A percentile compares a stretch with the other conserved stretches of the same genome.
Conservation (phyloP, 805 yeast genomes). For the Scheffersomyces lignosus region DNA sequence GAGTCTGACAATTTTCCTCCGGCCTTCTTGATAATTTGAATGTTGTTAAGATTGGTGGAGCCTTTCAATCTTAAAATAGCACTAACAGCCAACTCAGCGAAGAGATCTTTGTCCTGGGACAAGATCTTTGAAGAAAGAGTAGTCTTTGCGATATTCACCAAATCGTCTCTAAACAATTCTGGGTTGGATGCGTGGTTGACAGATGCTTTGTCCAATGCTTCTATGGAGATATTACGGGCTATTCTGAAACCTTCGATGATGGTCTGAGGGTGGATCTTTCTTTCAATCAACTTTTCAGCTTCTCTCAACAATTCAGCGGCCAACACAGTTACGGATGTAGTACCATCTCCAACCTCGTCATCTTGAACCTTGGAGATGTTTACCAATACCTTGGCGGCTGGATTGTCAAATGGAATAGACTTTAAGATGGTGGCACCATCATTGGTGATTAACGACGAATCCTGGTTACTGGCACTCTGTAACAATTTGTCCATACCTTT, state of each 20-base stretch:
- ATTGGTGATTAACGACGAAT: conserved; percentile 80
- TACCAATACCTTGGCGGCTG: conserved; percentile 94
- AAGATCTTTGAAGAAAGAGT: conserved; percentile 91
- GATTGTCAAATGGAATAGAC: conserved; percentile 92
- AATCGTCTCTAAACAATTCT: conserved; percentile 68
- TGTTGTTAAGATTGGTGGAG: conserved; percentile 84
- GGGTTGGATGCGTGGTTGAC: conserved; percentile 65
- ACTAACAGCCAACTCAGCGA: conserved; percentile 88
- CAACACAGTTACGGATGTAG: conserved; percentile 91
- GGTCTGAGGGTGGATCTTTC: conserved; percentile 96
- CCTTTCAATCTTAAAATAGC: conserved; percentile 88
- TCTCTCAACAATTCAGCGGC: conserved; percentile 90
- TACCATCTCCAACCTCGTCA: conserved; percentile 98
- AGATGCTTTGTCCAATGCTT: conserved; percentile 74
- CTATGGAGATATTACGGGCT: conserved; percentile 82
- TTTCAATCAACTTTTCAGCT: conserved; percentile 89
- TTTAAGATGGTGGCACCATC: conserved; percentile 98
- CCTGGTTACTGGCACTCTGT: conserved; percentile 76
- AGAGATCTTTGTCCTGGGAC: conserved; percentile 91
- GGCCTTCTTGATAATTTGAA: conserved; percentile 87
- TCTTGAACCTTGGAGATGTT: conserved; percentile 96
- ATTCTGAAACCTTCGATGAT: conserved; percentile 94
- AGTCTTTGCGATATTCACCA: conserved; percentile 86
- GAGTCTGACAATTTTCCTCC: conserved; percentile 94
- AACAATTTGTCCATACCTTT: conserved; percentile 97